Base-by-base conservation (phyloP, 768 basidiomycete species). In the Cyclocybe cylindracea region DNA sequence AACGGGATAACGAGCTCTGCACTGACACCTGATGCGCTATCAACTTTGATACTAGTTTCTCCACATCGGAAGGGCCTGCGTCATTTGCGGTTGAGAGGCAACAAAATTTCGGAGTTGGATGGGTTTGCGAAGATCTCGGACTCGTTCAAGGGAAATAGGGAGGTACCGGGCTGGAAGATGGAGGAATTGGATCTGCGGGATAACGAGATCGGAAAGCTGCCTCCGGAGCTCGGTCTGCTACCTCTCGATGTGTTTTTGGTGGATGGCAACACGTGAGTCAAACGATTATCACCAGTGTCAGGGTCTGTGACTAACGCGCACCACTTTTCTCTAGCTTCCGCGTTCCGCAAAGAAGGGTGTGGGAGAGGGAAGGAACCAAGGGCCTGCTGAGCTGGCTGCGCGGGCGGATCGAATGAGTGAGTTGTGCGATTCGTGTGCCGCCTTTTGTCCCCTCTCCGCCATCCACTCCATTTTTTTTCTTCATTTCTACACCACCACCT, bases 341-440 rank as follows among this genome's bases (percentile, higher is more conserved):
- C 29, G 84, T 91, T 14, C 91, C 91, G 0, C 83, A 85, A 51
- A 75, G 91, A 55, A 76, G 86, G 16, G 85, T 94, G 8, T 94
- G 91, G 91, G 91, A 93, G 65, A 75, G 89, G 41, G 91, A 93
- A 61, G 91, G 90, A 2, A 91, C 89, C 14, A 91, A 88, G 59
- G 90, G 91, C 2, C 61, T 92, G 48, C 61, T 91, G 71, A 85
- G 79, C 52, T 93, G 90, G 90, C 65, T 93, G 61, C 77, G 86
- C 46, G 87, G 86, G 13, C 77, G 90, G 54, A 78, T 91, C 41
- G 87, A 89, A 56, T 74, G 59, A 73, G 16, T 74, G 59, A 43
- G 29, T 43, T 10, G 7, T 18, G 41, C 6, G 29, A 43, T 39
- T 39, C 38, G n/a, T 16, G n/a, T 29, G 29, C 14, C 8, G 40